phyloP scores from a whole-genome alignment of 257 asterid genomes.

The Solanum chiquidenum region DNA sequence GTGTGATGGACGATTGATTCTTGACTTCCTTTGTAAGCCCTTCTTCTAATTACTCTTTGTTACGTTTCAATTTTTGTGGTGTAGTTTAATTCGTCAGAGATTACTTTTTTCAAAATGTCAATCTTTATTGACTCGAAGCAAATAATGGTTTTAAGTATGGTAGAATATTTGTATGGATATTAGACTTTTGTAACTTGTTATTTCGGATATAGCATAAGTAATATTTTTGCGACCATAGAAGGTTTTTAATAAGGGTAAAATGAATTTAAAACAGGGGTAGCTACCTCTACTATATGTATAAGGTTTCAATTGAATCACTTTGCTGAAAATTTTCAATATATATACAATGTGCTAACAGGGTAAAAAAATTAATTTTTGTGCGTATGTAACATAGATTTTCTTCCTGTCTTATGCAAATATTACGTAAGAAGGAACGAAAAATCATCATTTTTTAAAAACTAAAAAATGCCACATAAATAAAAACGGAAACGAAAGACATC shows the following conservation, averaged over 20 bases:
- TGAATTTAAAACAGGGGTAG: neutral
- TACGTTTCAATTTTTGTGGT: neutral
- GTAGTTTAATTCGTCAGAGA: neutral
- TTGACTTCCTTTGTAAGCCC: slow-evolving; percentile 30
- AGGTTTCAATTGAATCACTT: neutral
- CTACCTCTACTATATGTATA: neutral
- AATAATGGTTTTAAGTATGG: neutral
- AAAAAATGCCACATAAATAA: too few relatives aligned
- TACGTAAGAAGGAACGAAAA: too few relatives aligned
- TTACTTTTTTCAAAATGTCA: too few relatives aligned
- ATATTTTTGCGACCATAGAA: neutral
- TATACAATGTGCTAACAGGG: neutral
- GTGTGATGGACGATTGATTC: slow-evolving; percentile 12
- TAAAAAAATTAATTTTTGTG: neutral
- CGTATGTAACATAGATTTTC: neutral
- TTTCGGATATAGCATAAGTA: neutral
- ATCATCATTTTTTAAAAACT: too few relatives aligned
- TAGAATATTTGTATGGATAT: neutral
- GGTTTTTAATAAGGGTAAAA: neutral
- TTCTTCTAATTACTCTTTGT: neutral
- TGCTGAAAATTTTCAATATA: neutral
- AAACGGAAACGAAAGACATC: too few relatives aligned
- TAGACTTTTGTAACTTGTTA: neutral
- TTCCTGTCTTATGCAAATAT: neutral
- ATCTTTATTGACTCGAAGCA: neutral